Evolutionary conservation across 305 asterid genomes (phyloP).

Genomic region (Fraxinus velutina): DNA sequence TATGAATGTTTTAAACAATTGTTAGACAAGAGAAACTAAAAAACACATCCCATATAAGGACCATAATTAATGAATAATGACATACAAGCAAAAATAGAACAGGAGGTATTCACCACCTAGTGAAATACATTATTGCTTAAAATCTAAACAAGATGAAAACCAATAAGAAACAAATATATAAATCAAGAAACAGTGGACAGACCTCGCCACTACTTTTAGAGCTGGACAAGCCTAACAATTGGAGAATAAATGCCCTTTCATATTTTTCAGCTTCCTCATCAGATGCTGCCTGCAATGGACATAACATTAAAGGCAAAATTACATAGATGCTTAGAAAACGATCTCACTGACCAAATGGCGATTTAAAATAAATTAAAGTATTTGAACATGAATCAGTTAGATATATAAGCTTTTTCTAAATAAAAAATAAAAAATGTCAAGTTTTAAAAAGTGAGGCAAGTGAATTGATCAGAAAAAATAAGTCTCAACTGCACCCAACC

Average conservation of each 20-base stretch:
- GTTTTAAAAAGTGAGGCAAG: not conserved
- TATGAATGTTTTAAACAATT: not conserved
- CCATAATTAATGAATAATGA: not conserved
- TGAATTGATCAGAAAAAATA: slow-evolving; percentile 7
- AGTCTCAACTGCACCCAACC: not conserved
- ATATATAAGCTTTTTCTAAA: not conserved
- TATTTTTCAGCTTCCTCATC: slow-evolving; percentile 62
- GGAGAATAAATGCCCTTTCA: slow-evolving; percentile 81
- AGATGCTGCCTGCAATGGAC: slow-evolving; percentile 68
- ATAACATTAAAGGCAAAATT: slow-evolving; percentile 21
- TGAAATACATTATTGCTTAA: not conserved
- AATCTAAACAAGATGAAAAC: not conserved
- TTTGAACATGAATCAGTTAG: slow-evolving; percentile 1
- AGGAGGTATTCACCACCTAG: not conserved
- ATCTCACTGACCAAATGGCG: slow-evolving; percentile 4
- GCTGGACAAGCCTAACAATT: slow-evolving; percentile 51
- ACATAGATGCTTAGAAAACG: slow-evolving; percentile 17
- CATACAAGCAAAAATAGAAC: not conserved
- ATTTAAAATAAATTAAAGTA: slow-evolving; percentile 8
- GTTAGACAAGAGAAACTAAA: slow-evolving; percentile 4
- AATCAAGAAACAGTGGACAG: slow-evolving; percentile 17
- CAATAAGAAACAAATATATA: not conserved
- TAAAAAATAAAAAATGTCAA: not conserved
- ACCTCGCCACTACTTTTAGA: slow-evolving; percentile 52
- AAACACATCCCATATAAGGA: not conserved